Percentiles rank a stretch among this genome's conserved stretches.
These are phyloP conservation scores for Trichoderma sp. DNA, from an alignment of 2,329 filamentous ascomycete species.

Conservation along the genomic window DNA sequence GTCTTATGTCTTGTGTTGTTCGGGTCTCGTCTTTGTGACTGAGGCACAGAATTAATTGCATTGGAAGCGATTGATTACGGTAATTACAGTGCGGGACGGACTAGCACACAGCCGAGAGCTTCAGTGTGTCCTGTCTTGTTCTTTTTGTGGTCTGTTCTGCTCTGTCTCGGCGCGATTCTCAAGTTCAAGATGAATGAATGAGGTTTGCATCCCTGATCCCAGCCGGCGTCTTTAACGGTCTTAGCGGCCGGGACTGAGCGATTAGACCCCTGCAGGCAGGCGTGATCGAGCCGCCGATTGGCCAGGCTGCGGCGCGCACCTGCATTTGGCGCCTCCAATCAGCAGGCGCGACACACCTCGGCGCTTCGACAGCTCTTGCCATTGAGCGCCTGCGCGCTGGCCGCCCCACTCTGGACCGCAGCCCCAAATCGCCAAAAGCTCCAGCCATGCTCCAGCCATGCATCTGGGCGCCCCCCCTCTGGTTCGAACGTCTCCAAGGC, in stretches of 20 bases:
- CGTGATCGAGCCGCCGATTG: constrained; percentile 38
- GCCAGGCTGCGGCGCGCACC: constrained; percentile 27
- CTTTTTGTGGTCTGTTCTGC: background rate
- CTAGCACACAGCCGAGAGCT: background rate
- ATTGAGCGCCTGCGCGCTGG: constrained; percentile 29
- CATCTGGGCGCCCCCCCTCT: constrained; percentile 21
- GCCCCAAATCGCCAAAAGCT: constrained; percentile 24
- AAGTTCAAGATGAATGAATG: background rate
- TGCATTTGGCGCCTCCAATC: constrained; percentile 37
- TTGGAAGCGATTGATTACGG: background rate
- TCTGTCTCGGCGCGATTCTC: background rate
- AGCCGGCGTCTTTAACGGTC: constrained; percentile 15
- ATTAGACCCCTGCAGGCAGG: constrained; percentile 35
- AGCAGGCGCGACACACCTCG: constrained; percentile 30
- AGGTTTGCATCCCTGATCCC: constrained; percentile 8
- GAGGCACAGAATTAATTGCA: background rate
- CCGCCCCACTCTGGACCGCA: constrained; percentile 31
- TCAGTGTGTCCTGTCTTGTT: background rate
- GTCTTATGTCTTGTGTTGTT: background rate
- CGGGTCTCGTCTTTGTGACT: background rate
- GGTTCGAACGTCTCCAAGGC: background rate
- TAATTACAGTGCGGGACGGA: background rate
- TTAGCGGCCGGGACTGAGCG: constrained; percentile 29
- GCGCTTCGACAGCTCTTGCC: constrained; percentile 34
- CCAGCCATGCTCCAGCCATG: constrained; percentile 32